Evolutionary conservation across 2,329 filamentous ascomycete species (phyloP), one percentile per base, ranked within the genome.

Genomic region (Aspergillus alliaceus): DNA sequence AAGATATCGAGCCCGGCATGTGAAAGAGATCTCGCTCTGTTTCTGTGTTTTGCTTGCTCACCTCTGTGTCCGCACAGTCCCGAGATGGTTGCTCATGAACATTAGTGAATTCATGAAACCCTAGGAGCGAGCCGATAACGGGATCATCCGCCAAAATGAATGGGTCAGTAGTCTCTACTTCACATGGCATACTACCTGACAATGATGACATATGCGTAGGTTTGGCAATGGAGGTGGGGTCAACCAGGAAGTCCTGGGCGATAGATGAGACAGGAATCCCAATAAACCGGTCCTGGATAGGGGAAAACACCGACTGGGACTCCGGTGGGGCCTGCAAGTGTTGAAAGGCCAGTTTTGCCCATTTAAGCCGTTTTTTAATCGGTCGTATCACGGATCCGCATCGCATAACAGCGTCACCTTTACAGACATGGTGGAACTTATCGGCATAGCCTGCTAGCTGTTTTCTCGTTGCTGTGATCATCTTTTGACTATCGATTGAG

Each of bases 341-440:
- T 29, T 46, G 42, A 46, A 39, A 29, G 20, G 54, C 54, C 11
- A 53, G 25, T 24, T 53, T 53, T 22, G 42, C 35, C 22, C 35
- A 24, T 29, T 56, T 56, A 7, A 56, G 24, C 7, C 54, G 49
- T 25, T 53, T 57, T 22, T 53, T 57, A n/a, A 52, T 32, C 9
- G 54, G 31, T 15, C 42, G 49, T 12, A 53, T 27, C n/a, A 51
- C 35, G 4, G 53, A n/a, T 24, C 53, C 53, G 11, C 31, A 24
- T 12, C 53, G 32, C 11, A 18, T 12, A 4, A 55, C 46, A n/a
- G 29, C 24, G 14, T 55, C 44, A 4, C 25, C 42, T 48, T 54
- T 54, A 32, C 52, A 54, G 2, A 35, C n/a, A 39, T 48, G 42
- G n/a, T 54, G 40, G 11, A 54, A 31, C 24, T 39, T 44, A 22